Evolutionary conservation across 352 stramenopile genomes (phyloP), one percentile per base, ranked within the genome.

Genomic region (Pythium monospermum): DNA sequence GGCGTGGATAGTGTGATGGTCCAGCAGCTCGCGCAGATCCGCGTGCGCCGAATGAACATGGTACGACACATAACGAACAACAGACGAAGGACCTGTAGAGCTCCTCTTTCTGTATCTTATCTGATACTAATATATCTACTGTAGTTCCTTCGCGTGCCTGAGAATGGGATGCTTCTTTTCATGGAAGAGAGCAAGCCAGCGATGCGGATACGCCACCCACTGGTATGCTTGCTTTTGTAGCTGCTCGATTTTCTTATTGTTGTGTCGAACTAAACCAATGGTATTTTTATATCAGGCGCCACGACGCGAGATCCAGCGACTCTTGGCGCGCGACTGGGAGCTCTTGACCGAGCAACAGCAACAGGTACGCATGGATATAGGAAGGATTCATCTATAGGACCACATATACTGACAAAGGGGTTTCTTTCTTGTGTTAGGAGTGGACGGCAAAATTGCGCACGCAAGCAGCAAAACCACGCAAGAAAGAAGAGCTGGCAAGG

Each of bases 11-110:
- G 67, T 13, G 61, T 77, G 32, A 54, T 85, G 47, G 53, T 72
- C 22, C 44, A 75, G 6, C 80, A 85, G 44, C 52, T 70, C 6
- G 60, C 71, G 8, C 52, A 69, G 48, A 80, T 82, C 36, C 71
- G 74, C 10, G 61, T 74, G 19, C 67, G 66, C 7, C 53, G 68
- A 16, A 68, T 82, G 59, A 64, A 78, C 13, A 49, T 56, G 53
- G 69, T 82, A 38, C n/a, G 41, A 39, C 49, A 22, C 23, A n/a
- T n/a, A n/a, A n/a, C n/a, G n/a, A n/a, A n/a, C n/a, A n/a, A n/a
- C n/a, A n/a, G n/a, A n/a, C n/a, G n/a, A n/a, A n/a, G n/a, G n/a
- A n/a, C n/a, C n/a, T n/a, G n/a, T n/a, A n/a, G n/a, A n/a, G n/a
- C n/a, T n/a, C n/a, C n/a, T n/a, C n/a, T n/a, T n/a, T n/a, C n/a